Base-by-base conservation (phyloP, 371 early-diverging fungal species). In the Amoeboaphelidium protococcarum region DNA sequence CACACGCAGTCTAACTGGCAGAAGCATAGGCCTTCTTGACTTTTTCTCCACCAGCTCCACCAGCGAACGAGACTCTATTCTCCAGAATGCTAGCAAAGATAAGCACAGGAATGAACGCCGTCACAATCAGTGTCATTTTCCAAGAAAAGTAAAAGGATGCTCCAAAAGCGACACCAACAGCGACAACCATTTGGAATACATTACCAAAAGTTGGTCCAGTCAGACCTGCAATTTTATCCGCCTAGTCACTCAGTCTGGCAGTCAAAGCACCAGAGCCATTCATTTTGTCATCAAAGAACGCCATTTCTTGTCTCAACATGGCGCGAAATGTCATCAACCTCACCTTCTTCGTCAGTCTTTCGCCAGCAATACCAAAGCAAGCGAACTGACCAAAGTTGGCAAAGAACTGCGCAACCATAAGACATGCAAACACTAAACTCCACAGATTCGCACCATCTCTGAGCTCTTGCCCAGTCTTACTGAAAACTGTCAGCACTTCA, bases 71-170 rank as follows among this genome's bases (percentile, higher is more conserved):
- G 13, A 51, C 50, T 47, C 27, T 47, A 24, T 54, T 52, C 48
- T 65, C 57, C 13, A 58, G n/a, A 27, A 42, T 49, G 4, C 58
- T 45, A 25, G 62, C 43, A 42, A 67, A 56, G 12, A 60, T 61
- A 20, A 71, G 46, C 25, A 74, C 58, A 23, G 71, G 64, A 26
- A 59, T 56, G 23, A 68, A 51, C 26, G 66, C 76, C 50, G 77
- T 47, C 21, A 79, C 51, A 1, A 71, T 57, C 41, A 67, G 27
- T 51, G 25, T 42, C 20, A 41, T 31, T 40, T 21, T 13, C 26
- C 49, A 52, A 47, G 43, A 20, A 21, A 25, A 23, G 25, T 3
- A n/a, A 13, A 6, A 27, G 37, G 3, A 6, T 4, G 12, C 2
- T 21, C 21, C 37, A 23, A 25, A 50, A 25, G 25, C n/a, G 21